A percentile compares a stretch with the other conserved stretches of the same genome.
Evolutionary conservation across 495 filamentous ascomycete genomes (phyloP).

Genomic region (Penicillium longicatenatum): DNA sequence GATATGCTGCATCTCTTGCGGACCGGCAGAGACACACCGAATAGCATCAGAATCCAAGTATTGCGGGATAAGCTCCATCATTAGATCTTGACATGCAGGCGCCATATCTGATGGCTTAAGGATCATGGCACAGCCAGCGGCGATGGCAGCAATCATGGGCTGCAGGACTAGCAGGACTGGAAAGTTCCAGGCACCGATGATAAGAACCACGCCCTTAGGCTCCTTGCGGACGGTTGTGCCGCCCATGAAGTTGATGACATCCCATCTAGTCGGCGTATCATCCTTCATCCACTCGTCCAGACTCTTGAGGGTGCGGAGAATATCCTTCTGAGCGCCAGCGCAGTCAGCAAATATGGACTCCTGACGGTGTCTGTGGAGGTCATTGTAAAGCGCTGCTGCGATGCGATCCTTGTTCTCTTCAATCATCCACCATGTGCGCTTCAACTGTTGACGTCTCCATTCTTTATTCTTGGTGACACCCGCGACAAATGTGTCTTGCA

Average conservation of each 20-base stretch:
- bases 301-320: constrained; percentile 68
- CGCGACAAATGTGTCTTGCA: constrained; percentile 31
- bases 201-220: constrained; percentile 74
- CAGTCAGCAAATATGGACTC: constrained; percentile 69
- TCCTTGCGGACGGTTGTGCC: constrained; percentile 77
- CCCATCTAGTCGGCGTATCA: constrained; percentile 62
- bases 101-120: constrained; percentile 83
- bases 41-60: constrained; percentile 70
- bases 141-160: constrained; percentile 82
- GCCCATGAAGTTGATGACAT: constrained; percentile 57
- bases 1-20: constrained; percentile 72
- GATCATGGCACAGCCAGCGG: constrained; percentile 78
- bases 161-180: constrained; percentile 71
- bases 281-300: constrained; percentile 75
- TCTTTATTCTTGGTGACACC: constrained; percentile 40
- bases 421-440: constrained; percentile 55
- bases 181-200: constrained; percentile 91
- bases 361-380: constrained; percentile 68
- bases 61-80: constrained; percentile 70
- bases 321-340: constrained; percentile 66
- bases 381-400: constrained; percentile 64
- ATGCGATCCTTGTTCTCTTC: constrained; percentile 69
- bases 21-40: constrained; percentile 69
- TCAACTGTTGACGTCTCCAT: constrained; percentile 50
- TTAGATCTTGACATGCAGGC: constrained; percentile 64